Conservation (phyloP, 805 yeast genomes). For the Candida chilensis region DNA sequence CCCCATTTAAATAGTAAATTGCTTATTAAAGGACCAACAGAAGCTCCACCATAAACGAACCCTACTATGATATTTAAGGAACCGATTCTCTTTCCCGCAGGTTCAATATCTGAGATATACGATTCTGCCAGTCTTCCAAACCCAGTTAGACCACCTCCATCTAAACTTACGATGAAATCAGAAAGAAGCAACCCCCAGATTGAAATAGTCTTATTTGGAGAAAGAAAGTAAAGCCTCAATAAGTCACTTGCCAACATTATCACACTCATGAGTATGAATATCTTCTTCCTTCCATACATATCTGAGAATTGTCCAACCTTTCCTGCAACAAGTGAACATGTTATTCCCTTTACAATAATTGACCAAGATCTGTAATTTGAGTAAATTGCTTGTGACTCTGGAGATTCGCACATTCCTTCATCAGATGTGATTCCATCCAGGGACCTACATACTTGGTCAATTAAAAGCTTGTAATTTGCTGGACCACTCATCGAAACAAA, state of each 20-base stretch:
- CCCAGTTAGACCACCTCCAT: conserved; percentile 33
- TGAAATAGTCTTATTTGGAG: conserved; percentile 5
- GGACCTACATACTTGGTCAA: no score
- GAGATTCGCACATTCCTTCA: no score
- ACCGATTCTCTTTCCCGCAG: conserved; percentile 47
- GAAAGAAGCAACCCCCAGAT: conserved; percentile 22
- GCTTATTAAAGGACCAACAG: conserved; percentile 57
- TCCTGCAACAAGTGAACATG: conserved; percentile 46
- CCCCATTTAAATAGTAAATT: no score
- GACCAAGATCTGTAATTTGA: no score
- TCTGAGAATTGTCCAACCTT: conserved; percentile 60
- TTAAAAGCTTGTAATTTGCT: no score
- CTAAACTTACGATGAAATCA: conserved; percentile 27
- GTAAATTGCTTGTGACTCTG: no score
- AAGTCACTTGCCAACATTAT: no score
- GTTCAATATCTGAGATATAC: conserved; percentile 68
- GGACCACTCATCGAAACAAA: no score
- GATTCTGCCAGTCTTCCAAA: conserved; percentile 64
- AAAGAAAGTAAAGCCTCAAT: conserved; percentile 7
- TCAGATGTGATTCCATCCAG: no score
- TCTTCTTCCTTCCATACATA: conserved; percentile 48
- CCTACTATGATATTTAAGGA: conserved; percentile 54
- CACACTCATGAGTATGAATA: conserved; percentile 28
- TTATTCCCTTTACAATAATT: no score
- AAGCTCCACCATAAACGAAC: conserved; percentile 48